Conservation (phyloP, 2,329 filamentous ascomycete genomes). For the Fusarium virguliforme region DNA sequence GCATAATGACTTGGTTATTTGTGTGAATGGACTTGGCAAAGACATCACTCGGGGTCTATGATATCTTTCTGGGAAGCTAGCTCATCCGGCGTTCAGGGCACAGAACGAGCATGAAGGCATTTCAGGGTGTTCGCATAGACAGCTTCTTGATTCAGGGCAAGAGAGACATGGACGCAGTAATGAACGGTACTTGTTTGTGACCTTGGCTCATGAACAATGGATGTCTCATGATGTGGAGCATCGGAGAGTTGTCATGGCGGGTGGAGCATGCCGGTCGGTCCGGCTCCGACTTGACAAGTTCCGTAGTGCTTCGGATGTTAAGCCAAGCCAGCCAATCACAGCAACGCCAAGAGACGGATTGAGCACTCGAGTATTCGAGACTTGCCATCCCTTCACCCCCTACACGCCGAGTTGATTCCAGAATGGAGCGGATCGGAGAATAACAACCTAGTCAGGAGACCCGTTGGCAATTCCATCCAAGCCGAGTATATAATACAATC, state of each 20-base stretch:
- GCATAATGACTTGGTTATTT: conserved; percentile 19
- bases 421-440: conserved; percentile 13
- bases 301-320: conserved; percentile 45
- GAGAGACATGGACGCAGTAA: background rate
- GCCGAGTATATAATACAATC: conserved; percentile 17
- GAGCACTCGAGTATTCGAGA: conserved; percentile 24
- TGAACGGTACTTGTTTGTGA: conserved; percentile 5
- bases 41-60: conserved; percentile 8
- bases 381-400: background rate
- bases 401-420: conserved; percentile 21
- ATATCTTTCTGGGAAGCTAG: conserved; percentile 1
- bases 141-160: conserved; percentile 15
- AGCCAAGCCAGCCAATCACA: conserved; percentile 44
- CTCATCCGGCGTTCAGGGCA: conserved; percentile 27
- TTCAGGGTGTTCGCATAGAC: conserved; percentile 10
- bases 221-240: conserved; percentile 2
- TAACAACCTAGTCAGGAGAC: background rate
- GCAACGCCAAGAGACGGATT: conserved; percentile 24
- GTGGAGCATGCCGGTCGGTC: conserved; percentile 23
- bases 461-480: too few relatives aligned
- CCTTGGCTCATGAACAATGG: background rate
- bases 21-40: background rate
- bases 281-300: conserved; percentile 19
- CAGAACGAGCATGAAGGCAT: conserved; percentile 21
- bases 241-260: background rate